Conservation (phyloP, 192 early-diverging fungal species). For the Dimargaris xerosporica region DNA sequence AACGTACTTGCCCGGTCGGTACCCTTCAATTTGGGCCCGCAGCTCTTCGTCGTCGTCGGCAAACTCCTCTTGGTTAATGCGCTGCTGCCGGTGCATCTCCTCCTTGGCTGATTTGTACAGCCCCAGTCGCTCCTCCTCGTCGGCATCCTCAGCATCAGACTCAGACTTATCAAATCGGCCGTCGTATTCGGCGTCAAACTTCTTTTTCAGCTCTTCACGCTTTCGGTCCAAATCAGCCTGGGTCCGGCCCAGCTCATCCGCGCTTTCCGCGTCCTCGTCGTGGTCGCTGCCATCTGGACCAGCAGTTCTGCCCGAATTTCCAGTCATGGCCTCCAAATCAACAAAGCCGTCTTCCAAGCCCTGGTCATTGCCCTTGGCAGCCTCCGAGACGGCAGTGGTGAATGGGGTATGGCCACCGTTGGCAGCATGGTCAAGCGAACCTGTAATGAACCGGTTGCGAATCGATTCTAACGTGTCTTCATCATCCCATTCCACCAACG, state of each 20-base stretch:
- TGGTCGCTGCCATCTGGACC: conserved; percentile 10
- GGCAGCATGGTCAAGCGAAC: conserved; percentile 24
- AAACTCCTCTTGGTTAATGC: conserved; percentile 77
- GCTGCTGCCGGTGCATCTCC: conserved; percentile 67
- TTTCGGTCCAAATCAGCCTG: conserved; percentile 56
- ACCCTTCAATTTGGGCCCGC: conserved; percentile 78
- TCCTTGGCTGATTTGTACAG: conserved; percentile 85
- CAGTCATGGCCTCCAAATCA: conserved; percentile 8
- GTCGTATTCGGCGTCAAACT: conserved; percentile 86
- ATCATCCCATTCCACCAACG: conserved; percentile 53
- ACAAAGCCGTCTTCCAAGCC: conserved; percentile 24
- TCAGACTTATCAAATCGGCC: conserved; percentile 13
- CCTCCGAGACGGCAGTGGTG: conserved; percentile 13
- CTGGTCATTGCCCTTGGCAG: conserved; percentile 36
- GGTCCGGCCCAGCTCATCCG: conserved; percentile 35
- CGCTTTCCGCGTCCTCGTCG: conserved; percentile 18
- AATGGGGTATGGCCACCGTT: conserved; percentile 6
- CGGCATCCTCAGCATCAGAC: conserved; percentile 35
- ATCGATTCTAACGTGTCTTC: conserved; percentile 51
- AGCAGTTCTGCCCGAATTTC: conserved; percentile 10
- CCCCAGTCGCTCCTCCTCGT: conserved; percentile 41
- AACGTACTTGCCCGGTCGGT: conserved; percentile 85
- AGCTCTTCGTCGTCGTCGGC: conserved; percentile 56
- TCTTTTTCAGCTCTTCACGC: conserved; percentile 80
- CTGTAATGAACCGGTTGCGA: conserved; percentile 64